Evolutionary conservation across 768 basidiomycete genomes (phyloP).

Genomic region (Boletus bicolor): DNA sequence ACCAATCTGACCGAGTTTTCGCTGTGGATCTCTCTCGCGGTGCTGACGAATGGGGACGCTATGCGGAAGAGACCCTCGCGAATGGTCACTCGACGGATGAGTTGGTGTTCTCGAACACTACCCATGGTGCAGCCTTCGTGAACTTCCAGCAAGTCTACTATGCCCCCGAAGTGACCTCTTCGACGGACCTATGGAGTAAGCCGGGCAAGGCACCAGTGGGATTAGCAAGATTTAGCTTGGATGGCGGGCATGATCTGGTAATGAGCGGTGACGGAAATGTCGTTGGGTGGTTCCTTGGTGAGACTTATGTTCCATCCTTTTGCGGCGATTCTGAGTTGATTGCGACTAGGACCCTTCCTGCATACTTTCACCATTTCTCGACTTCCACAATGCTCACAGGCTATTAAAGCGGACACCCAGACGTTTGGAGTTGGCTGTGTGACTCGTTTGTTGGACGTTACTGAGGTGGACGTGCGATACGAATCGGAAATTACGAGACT

Average conservation of each 20-base stretch:
- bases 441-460: conserved; percentile 50
- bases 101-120: conserved; percentile 43
- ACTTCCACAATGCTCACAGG: conserved; percentile 45
- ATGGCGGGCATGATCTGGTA: conserved; percentile 70
- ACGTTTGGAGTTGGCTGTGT: conserved; percentile 66
- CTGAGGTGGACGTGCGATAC: conserved; percentile 58
- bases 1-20: conserved; percentile 50
- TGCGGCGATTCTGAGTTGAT: background rate
- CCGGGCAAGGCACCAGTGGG: conserved; percentile 64
- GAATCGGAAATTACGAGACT: conserved; percentile 59
- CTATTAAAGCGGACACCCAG: conserved; percentile 44
- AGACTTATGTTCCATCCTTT: conserved; percentile 5
- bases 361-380: conserved; percentile 59
- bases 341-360: conserved; percentile 20
- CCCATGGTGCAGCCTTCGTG: conserved; percentile 55
- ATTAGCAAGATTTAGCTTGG: conserved; percentile 60
- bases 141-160: conserved; percentile 69
- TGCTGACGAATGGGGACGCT: conserved; percentile 46
- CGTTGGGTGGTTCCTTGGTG: conserved; percentile 75
- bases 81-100: conserved; percentile 58
- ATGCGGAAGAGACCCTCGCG: conserved; percentile 46
- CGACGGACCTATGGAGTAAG: conserved; percentile 60
- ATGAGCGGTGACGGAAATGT: conserved; percentile 62
- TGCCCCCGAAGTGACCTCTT: conserved; percentile 42
- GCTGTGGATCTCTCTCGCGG: conserved; percentile 48